Conservation (phyloP, 306 rosid species). For the Lupinus albus region DNA sequence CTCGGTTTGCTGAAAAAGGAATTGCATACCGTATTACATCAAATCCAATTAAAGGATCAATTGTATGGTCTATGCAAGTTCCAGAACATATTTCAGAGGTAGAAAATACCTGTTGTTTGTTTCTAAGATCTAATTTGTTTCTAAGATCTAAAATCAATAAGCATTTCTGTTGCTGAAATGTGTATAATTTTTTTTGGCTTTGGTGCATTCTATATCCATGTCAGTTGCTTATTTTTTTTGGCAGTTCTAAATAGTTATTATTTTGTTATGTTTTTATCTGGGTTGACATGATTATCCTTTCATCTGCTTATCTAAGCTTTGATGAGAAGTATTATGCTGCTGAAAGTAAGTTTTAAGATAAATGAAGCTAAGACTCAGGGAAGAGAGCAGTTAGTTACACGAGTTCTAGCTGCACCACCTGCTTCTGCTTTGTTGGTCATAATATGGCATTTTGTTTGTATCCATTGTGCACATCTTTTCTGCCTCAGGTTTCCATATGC, state of each 20-base stretch:
- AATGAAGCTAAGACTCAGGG: conserved; percentile 9
- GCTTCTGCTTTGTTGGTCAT: conserved; percentile 23
- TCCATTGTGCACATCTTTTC: background rate
- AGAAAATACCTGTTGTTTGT: conserved; percentile 32
- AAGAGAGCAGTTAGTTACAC: background rate
- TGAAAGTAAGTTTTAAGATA: background rate
- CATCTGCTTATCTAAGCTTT: background rate
- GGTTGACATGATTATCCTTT: background rate
- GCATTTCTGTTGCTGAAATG: conserved; percentile 13
- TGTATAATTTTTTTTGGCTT: conserved; percentile 1
- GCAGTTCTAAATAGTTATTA: conserved; percentile 2
- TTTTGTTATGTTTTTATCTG: background rate
- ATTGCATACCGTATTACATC: conserved; percentile 74
- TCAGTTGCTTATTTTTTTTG: background rate
- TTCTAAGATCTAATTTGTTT: no score
- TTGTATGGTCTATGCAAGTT: conserved; percentile 82
- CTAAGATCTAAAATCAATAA: conserved; percentile 19
- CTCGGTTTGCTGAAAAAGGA: conserved; percentile 88
- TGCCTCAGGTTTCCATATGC: background rate
- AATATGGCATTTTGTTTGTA: background rate
- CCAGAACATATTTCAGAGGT: conserved; percentile 88
- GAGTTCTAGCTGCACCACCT: conserved; percentile 28
- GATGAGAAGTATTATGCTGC: background rate
- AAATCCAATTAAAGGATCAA: conserved; percentile 80
- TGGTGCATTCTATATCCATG: conserved; percentile 2